phyloP scores from a whole-genome alignment of 2,329 filamentous ascomycete species.

The Parasarocladium wereldwijsianum region DNA sequence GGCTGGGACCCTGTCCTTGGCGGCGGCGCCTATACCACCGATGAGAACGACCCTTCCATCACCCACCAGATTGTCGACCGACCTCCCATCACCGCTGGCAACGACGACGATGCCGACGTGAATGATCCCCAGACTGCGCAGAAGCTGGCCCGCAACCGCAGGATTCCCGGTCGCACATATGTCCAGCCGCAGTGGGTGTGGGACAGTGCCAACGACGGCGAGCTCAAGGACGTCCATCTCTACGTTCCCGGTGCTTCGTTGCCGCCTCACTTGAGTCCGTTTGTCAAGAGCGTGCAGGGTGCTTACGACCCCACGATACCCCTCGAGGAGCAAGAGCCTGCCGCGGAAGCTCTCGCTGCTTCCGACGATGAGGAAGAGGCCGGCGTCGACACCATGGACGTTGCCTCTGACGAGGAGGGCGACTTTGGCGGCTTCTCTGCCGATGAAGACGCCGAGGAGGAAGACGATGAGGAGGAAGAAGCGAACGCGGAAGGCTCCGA shows the following conservation, averaged over 20 bases:
- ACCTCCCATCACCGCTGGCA: constrained; percentile 52
- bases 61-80: constrained; percentile 95
- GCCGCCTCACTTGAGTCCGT: constrained; percentile 89
- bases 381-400: constrained; percentile 32
- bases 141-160: constrained; percentile 45
- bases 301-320: constrained; percentile 83
- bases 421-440: constrained; percentile 34
- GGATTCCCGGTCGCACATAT: constrained; percentile 84
- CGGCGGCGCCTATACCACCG: constrained; percentile 79
- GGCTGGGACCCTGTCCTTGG: constrained; percentile 89
- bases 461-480: constrained; percentile 21
- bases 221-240: constrained; percentile 70
- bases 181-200: constrained; percentile 97
- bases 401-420: constrained; percentile 34
- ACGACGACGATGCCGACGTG: constrained; percentile 28
- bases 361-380: constrained; percentile 41
- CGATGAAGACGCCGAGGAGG: constrained; percentile 26
- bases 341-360: constrained; percentile 65
- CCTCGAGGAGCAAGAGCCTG: constrained; percentile 75
- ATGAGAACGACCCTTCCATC: constrained; percentile 76
- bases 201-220: constrained; percentile 89
- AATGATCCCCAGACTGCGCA: constrained; percentile 49
- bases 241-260: constrained; percentile 84
- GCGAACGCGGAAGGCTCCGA: constrained; percentile 28
- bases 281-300: constrained; percentile 75